A percentile compares a stretch with the other conserved stretches of the same genome.
Conservation (phyloP, 768 basidiomycete species). For the button mushroom (Agaricus bisporus) region DNA sequence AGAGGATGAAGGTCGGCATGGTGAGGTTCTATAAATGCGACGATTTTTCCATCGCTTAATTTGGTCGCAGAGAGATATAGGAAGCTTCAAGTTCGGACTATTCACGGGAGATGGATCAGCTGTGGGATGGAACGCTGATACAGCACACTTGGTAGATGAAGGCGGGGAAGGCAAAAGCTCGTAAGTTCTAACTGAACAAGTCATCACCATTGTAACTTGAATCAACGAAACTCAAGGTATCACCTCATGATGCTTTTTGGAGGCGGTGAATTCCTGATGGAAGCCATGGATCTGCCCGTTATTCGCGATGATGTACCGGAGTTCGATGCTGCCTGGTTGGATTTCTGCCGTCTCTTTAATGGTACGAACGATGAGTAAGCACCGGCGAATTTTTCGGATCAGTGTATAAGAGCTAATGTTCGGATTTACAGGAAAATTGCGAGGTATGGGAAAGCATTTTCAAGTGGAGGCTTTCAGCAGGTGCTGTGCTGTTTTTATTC, state of each 20-base stretch:
- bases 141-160: slow-evolving; percentile 31
- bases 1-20: slow-evolving; percentile 30
- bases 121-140: slow-evolving; percentile 33
- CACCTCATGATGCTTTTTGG: slow-evolving; percentile 29
- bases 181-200: slow-evolving; percentile 16
- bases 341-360: slow-evolving; percentile 31
- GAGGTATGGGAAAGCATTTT: slow-evolving; percentile 29
- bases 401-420: background rate
- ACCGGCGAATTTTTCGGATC: background rate
- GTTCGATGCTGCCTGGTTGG: slow-evolving; percentile 34
- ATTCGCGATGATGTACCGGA: slow-evolving; percentile 28
- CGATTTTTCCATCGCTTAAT: background rate
- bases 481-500: slow-evolving; percentile 6
- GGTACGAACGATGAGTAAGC: slow-evolving; percentile 28
- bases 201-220: background rate
- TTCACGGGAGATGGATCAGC: slow-evolving; percentile 30
- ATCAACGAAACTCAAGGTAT: slow-evolving; percentile 16
- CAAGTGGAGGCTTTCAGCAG: slow-evolving; percentile 27
- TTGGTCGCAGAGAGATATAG: slow-evolving; percentile 24
- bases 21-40: slow-evolving; percentile 12
- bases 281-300: slow-evolving; percentile 26
- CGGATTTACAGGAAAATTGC: slow-evolving; percentile 22
- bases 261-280: slow-evolving; percentile 34
- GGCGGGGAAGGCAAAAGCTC: slow-evolving; percentile 26
- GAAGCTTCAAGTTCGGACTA: slow-evolving; percentile 28